phyloP scores from a whole-genome alignment of 345 rosid species.

The Populus nigra region DNA sequence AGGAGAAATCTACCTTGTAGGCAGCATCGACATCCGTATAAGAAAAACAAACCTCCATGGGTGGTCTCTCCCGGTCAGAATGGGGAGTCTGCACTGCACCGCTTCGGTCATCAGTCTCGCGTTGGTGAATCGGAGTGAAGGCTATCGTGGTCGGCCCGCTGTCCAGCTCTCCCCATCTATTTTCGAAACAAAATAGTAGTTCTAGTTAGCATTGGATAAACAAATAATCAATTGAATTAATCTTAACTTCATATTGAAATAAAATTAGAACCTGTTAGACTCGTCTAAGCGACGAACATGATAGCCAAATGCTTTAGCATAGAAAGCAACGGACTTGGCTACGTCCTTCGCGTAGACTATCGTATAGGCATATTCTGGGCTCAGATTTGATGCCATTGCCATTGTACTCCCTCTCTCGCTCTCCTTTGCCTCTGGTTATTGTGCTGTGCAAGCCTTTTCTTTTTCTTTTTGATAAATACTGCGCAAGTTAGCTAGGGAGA shows the following conservation, averaged over 20 bases:
- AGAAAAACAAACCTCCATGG: slow-evolving; percentile 70
- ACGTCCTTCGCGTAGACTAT: slow-evolving; percentile 70
- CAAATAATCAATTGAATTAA: too few relatives aligned
- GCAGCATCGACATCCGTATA: slow-evolving; percentile 78
- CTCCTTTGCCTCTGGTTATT: too few relatives aligned
- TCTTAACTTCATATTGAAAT: neutral
- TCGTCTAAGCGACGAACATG: slow-evolving; percentile 70
- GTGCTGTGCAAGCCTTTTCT: too few relatives aligned
- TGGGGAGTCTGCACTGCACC: slow-evolving; percentile 51
- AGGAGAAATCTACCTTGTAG: slow-evolving; percentile 47
- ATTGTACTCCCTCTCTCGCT: neutral
- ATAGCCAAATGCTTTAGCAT: slow-evolving; percentile 67
- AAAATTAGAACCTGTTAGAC: slow-evolving; percentile 45
- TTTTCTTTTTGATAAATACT: too few relatives aligned
- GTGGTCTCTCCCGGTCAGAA: slow-evolving; percentile 35
- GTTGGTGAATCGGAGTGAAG: slow-evolving; percentile 73
- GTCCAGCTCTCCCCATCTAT: slow-evolving; percentile 83
- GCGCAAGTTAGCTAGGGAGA: too few relatives aligned
- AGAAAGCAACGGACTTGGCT: slow-evolving; percentile 65
- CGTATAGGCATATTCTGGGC: slow-evolving; percentile 59
- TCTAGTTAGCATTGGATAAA: too few relatives aligned
- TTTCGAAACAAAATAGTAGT: too few relatives aligned
- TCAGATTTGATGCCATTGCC: slow-evolving; percentile 38
- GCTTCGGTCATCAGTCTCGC: slow-evolving; percentile 68
- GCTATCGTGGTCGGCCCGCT: slow-evolving; percentile 85